Evolutionary conservation across 768 basidiomycete species (phyloP), one percentile per base, ranked within the genome.

Genomic region (Leccinum barrowsii): DNA sequence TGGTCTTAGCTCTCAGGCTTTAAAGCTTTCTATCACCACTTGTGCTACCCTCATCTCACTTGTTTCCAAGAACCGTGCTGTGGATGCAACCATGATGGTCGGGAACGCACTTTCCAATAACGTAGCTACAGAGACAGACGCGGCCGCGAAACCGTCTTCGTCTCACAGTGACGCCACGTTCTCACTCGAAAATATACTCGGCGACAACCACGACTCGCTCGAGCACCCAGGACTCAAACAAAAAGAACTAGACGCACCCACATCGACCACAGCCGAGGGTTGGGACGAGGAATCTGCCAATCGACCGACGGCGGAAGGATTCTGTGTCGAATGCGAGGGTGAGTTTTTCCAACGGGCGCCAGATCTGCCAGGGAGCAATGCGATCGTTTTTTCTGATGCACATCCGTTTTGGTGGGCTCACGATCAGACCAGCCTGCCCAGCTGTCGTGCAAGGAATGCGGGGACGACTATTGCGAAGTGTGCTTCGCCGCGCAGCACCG

Each of bases 261-360:
- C 74, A 35, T 66, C 71, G 21, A 42, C 40, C 8, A 70, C 77
- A 24, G 74, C 77, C 10, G 76, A 76, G 40, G 87, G 85, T 12
- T 87, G 86, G 86, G 86, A 89, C 57, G 86, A 90, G 63, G 87
- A 89, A 69, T 75, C 77, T 11, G 67, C 69, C 0, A 70, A 71
- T 57, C 77, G 72, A 42, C 76, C 79, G 8, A 74, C 77, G 13
- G 71, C 75, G 11, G 85, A 89, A 54, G 90, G 89, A 0, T 87
- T 78, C 66, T 94, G 92, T 61, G 71, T 92, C 54, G 92, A 94
- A 72, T 93, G 92, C 69, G 92, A 94, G 83, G 92, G 92, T 91
- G 59, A 65, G 74, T 65, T 19, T 47, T 34, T 3, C 13, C 46
- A n/a, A 42, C 8, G 17, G n/a, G 40, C 40, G 40, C n/a, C 46